Evolutionary conservation across 2,329 filamentous ascomycete genomes (phyloP).

Genomic region (Sporothrix euskadiensis): DNA sequence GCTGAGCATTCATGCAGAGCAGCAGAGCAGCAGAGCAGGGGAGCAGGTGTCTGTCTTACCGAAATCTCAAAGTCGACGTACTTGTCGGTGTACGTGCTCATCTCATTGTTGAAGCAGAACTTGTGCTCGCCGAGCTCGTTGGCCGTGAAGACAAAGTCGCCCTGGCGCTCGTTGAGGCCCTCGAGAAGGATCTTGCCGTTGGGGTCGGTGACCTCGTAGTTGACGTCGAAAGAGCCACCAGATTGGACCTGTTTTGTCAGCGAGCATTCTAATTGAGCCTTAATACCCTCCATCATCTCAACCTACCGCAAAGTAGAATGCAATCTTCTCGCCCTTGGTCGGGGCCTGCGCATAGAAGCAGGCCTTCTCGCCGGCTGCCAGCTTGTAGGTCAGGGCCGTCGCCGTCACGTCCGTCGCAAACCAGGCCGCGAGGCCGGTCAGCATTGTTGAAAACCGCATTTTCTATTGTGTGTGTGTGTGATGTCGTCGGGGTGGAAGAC

Average conservation of each 20-base stretch:
- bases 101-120: conserved; percentile 98
- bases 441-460: conserved; percentile 67
- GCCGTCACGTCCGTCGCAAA: conserved; percentile 71
- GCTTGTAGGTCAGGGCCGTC: conserved; percentile 91
- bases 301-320: conserved; percentile 96
- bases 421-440: conserved; percentile 70
- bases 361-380: conserved; percentile 86
- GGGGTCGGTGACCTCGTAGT: conserved; percentile 85
- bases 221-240: conserved; percentile 94
- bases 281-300: not conserved
- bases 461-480: conserved; percentile 33
- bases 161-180: conserved; percentile 88
- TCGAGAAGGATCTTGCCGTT: conserved; percentile 78
- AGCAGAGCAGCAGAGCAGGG: not conserved
- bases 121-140: conserved; percentile 84
- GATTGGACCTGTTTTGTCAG: conserved; percentile 75
- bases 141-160: conserved; percentile 96
- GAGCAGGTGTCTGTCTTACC: conserved; percentile 52
- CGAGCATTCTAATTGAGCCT: not conserved
- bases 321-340: conserved; percentile 80
- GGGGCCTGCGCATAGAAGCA: conserved; percentile 89
- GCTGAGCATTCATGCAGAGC: too few relatives aligned
- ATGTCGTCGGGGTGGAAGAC: not conserved
- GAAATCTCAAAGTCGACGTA: conserved; percentile 97
- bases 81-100: conserved; percentile 98